Conservation (phyloP, 257 asterid genomes). For the Solanum chiquidenum region DNA sequence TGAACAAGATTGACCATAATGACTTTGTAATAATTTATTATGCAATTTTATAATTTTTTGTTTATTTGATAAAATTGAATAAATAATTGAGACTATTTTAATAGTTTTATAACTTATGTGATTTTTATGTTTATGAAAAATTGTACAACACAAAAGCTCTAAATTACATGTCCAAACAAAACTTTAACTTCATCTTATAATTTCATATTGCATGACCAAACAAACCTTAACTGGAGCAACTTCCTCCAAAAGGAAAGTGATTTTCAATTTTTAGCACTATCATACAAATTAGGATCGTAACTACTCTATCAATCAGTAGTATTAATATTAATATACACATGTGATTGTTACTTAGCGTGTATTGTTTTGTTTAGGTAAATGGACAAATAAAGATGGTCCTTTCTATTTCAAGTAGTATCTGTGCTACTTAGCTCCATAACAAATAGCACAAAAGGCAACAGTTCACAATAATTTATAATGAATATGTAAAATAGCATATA, state of each 20-base stretch:
- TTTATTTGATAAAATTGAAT: no score
- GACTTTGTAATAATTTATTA: neutral
- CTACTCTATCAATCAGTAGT: neutral
- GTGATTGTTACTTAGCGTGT: neutral
- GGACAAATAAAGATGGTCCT: neutral
- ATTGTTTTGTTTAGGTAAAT: neutral
- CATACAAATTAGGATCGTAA: neutral
- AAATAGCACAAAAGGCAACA: neutral
- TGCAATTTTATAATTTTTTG: neutral
- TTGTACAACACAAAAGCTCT: neutral
- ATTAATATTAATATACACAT: neutral
- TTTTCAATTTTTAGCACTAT: neutral
- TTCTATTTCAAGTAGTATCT: neutral
- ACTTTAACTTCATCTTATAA: no score
- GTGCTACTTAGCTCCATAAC: neutral
- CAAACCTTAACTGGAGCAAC: neutral
- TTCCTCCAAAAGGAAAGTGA: neutral
- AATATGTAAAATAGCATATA: neutral
- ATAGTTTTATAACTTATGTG: neutral
- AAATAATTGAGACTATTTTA: no score
- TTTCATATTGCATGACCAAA: no score
- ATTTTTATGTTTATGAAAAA: no score
- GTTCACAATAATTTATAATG: neutral
- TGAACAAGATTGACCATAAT: neutral
- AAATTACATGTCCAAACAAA: no score